Conservation (phyloP, 2,329 filamentous ascomycete genomes). For the Fusarium floridanum region DNA sequence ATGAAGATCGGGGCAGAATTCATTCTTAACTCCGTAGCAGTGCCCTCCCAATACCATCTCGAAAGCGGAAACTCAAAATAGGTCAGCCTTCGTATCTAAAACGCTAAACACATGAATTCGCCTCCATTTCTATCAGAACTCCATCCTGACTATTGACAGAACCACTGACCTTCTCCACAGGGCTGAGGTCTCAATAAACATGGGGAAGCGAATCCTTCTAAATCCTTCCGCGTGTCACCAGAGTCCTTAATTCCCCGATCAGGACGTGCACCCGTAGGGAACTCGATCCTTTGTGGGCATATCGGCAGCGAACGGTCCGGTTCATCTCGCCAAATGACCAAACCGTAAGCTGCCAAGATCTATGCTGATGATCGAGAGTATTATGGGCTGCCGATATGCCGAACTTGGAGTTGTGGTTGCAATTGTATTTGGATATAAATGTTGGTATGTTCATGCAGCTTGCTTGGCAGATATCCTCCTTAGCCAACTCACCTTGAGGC, state of each 20-base stretch:
- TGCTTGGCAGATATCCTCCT: not conserved
- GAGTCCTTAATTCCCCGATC: not conserved
- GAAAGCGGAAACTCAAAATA: not conserved
- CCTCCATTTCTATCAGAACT: not conserved
- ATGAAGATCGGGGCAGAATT: not conserved
- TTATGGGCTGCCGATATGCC: not conserved
- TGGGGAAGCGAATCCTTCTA: not conserved
- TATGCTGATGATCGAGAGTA: not conserved
- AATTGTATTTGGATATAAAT: not conserved
- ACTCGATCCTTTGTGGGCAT: not conserved
- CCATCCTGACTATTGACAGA: not conserved
- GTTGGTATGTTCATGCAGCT: no score
- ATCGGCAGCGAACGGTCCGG: not conserved
- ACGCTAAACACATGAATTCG: not conserved
- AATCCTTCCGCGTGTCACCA: not conserved
- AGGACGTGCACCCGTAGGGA: not conserved
- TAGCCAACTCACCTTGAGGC: not conserved
- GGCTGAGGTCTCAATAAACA: not conserved
- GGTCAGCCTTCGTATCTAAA: not conserved
- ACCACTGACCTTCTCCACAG: not conserved
- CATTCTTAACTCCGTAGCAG: accelerated
- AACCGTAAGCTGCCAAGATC: not conserved
- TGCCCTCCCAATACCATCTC: no score
- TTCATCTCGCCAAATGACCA: not conserved
- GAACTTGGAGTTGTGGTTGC: not conserved